Evolutionary conservation across 768 basidiomycete genomes (phyloP).

Genomic region (Trametes cubensis): DNA sequence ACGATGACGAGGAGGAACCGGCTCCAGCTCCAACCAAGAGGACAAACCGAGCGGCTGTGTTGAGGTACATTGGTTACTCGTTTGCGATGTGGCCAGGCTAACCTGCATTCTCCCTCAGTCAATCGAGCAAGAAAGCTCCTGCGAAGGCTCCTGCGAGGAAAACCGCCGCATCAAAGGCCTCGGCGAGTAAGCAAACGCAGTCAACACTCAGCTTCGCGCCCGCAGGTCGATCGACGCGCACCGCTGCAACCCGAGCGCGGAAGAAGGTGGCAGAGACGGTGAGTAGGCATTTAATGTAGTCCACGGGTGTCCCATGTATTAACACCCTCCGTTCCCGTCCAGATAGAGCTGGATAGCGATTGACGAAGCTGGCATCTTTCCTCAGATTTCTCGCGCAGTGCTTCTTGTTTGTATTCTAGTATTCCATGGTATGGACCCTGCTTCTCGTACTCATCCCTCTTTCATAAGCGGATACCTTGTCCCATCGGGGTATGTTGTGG

Average conservation of each 20-base stretch:
- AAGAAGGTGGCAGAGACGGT: slow-evolving; percentile 58
- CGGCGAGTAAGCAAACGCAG: slow-evolving; percentile 44
- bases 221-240: slow-evolving; percentile 53
- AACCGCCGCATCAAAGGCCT: slow-evolving; percentile 33
- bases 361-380: background rate
- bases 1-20: slow-evolving; percentile 58
- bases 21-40: slow-evolving; percentile 53
- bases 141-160: slow-evolving; percentile 56
- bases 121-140: slow-evolving; percentile 41
- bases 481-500: too few relatives aligned
- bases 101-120: slow-evolving; percentile 29
- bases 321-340: background rate
- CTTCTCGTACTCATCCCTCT: too few relatives aligned
- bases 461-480: too few relatives aligned
- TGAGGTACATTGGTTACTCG: slow-evolving; percentile 48
- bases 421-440: too few relatives aligned
- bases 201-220: slow-evolving; percentile 66
- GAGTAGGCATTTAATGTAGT: slow-evolving; percentile 21
- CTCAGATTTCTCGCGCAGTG: background rate
- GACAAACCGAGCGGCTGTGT: slow-evolving; percentile 63
- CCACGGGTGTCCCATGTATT: background rate
- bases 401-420: background rate
- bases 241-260: slow-evolving; percentile 70
- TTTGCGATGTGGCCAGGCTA: background rate
- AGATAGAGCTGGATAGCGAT: slow-evolving; percentile 31